Evolutionary conservation across 768 basidiomycete genomes (phyloP), one percentile per base, ranked within the genome.

Genomic region (Cyclocybe cylindracea): DNA sequence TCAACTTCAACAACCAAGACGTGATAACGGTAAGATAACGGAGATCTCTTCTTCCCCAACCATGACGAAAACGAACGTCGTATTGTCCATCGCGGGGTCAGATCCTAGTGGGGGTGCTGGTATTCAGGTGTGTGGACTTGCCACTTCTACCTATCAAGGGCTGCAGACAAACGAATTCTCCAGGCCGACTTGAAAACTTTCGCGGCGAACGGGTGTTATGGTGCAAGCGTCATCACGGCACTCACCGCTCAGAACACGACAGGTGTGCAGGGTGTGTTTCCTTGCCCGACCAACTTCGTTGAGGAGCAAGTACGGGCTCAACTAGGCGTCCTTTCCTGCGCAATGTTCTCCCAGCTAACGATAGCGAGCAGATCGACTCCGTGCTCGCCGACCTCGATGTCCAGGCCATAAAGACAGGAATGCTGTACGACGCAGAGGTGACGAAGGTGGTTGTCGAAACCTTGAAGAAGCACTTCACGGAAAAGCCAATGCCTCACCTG

Each of bases 171-270:
- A 24, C 24, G 2, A 29, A 4, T 11, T 32, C n/a, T 7, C 19
- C 39, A 94, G 87, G 94, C 91, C 7, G 94, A 96, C 66, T 73
- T 96, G 29, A 92, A 89, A 68, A 87, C 92, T 1, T 88, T 94
- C 58, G 84, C 89, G 4, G 86, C 90, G 0, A 79, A 86, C 29
- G 78, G 77, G 29, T 89, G 89, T 61, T 95, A 91, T 61, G 94
- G 91, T 10, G 77, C 87, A 10, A 89, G 85, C 54, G 91, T 83
- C 7, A 70, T 95, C 46, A 95, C 94, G 1, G 94, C 91, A 0
- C 65, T 96, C 41, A 94, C 91, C 0, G 90, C 94, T 0, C 94
- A 97, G 66, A 97, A 95, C 66, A 95, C 93, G 0, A 77, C 67
- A 3, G 94, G 90, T 3, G 93, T 97, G 0, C 84, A 91, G 53